Percentiles rank a stretch among this genome's conserved stretches.
Evolutionary conservation across 169 alveolate species (phyloP).

Genomic region (Sarcocystis neurona): DNA sequence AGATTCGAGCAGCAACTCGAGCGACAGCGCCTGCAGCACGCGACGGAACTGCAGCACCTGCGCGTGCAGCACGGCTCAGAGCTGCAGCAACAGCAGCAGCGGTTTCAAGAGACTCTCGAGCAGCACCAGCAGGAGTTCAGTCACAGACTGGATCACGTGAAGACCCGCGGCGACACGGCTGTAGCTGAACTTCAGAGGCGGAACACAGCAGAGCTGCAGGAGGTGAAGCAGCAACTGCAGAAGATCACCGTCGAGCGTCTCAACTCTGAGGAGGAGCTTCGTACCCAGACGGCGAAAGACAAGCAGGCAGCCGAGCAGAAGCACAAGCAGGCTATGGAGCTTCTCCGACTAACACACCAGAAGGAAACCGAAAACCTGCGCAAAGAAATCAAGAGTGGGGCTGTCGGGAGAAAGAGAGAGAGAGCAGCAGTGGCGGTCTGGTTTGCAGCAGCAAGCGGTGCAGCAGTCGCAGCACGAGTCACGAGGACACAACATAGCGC

Average conservation of each 20-base stretch:
- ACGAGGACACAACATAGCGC: no score
- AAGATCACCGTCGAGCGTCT: background rate
- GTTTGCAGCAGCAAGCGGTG: no score
- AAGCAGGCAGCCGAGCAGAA: background rate
- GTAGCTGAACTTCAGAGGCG: conserved; percentile 13
- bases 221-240: background rate
- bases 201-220: conserved; percentile 6
- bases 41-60: no score
- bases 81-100: no score
- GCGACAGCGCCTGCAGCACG: no score
- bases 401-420: background rate
- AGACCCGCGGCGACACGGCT: background rate
- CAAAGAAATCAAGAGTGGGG: background rate
- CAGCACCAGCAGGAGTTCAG: background rate
- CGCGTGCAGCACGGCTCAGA: no score
- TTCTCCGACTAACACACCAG: no score
- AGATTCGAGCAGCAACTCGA: no score
- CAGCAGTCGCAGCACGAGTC: no score
- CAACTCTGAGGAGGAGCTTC: background rate
- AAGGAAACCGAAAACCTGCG: conserved; percentile 14
- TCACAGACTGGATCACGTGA: background rate
- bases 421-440: no score
- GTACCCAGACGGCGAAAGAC: background rate
- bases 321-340: background rate
- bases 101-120: background rate